Base-by-base conservation (phyloP, 179 eudicot species). In the Beta lomatogona region DNA sequence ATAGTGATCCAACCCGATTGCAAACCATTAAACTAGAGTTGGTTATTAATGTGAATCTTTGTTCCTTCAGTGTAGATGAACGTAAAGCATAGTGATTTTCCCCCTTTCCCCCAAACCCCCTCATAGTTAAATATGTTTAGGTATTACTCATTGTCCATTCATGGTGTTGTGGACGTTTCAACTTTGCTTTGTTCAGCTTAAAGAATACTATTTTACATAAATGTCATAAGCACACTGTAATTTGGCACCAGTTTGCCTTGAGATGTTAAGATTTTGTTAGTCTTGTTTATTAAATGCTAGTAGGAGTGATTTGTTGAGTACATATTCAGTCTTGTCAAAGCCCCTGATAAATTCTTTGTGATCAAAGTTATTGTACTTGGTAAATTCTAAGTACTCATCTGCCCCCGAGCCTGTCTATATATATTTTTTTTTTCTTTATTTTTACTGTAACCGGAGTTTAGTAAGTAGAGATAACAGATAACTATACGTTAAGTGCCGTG, bases 1-100 rank as follows among this genome's bases (percentile, higher is more conserved):
- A 65, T 54, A 70, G 31, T 75, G 59, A 65, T 70, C 46, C 60
- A 41, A 71, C 72, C 54, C 75, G 8, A 60, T 74, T 72, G 70
- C 55, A 36, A 36, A 53, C 19, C 4, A 13, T 55, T 55, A 50
- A 59, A 16, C 53, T 77, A 80, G 83, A 63, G 58, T 71, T 52
- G 50, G 36, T 64, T 61, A 31, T 25, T 78, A 67, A 46, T 80
- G 77, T 80, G 83, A 70, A 84, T 79, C 61, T 81, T 9, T 78
- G 64, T 46, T 80, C 22, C 57, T 55, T 57, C 57, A 45, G 63
- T 79, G 80, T 79, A 75, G 84, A 66, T 81, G 68, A 65, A 58
- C 18, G 68, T 76, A 28, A 80, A 36, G 46, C 72, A 59, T 75
- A 75, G 68, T 59, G 78, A 75, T 75, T 75, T 57, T 19, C 57